These are phyloP conservation scores for Meira nashicola DNA, from an alignment of 1,284 basidiomycete genomes.

Conservation along the genomic window DNA sequence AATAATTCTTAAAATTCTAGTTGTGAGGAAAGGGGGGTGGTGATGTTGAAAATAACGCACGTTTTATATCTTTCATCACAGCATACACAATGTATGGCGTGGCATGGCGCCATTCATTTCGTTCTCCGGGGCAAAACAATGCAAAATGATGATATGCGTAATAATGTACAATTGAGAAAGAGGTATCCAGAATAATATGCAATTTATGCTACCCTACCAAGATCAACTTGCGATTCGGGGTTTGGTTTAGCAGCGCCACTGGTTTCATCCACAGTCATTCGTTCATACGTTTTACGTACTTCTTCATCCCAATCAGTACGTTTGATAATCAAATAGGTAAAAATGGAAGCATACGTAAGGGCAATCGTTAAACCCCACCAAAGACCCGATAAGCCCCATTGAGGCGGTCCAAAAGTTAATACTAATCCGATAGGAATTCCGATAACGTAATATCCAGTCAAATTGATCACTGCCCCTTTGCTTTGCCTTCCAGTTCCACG, in stretches of 20 bases:
- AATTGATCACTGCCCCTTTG: constrained; percentile 56
- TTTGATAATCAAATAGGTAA: constrained; percentile 4
- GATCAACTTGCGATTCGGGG: not conserved
- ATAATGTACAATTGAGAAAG: too few relatives aligned
- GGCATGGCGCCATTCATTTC: too few relatives aligned
- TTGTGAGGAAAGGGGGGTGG: too few relatives aligned
- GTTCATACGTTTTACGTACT: constrained; percentile 4
- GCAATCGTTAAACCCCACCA: constrained; percentile 57
- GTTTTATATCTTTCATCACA: too few relatives aligned
- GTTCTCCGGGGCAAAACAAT: too few relatives aligned
- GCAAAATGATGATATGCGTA: too few relatives aligned
- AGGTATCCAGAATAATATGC: too few relatives aligned
- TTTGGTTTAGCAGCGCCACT: not conserved
- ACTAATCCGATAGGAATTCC: constrained; percentile 56
- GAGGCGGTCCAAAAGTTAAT: constrained; percentile 54
- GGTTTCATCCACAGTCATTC: constrained; percentile 8
- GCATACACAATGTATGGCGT: too few relatives aligned
- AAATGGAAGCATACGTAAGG: constrained; percentile 30
- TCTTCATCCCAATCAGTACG: constrained; percentile 7
- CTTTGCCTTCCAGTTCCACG: constrained; percentile 67
- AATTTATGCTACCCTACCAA: too few relatives aligned
- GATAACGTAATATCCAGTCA: constrained; percentile 57
- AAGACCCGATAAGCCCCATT: constrained; percentile 53
- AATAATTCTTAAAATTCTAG: too few relatives aligned
- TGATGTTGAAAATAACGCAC: too few relatives aligned